phyloP scores from a whole-genome alignment of 371 early-diverging fungal species.

The Syncephalastrum racemosum region DNA sequence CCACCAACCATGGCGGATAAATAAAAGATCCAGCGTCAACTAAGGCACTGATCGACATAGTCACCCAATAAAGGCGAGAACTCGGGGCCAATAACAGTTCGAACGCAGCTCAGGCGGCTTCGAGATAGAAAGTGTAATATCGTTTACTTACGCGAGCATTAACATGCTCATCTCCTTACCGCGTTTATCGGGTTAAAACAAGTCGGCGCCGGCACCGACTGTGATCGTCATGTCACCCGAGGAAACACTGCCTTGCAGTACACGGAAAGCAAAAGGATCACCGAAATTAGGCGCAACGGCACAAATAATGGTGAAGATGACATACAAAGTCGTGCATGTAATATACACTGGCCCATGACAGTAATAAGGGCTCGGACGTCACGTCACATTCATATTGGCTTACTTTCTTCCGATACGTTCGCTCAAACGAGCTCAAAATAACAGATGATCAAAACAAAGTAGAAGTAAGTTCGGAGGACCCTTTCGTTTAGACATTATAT shows the following conservation, averaged over 20 bases:
- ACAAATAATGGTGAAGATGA: constrained; percentile 25
- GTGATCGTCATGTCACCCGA: constrained; percentile 22
- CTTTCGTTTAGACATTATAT: background rate
- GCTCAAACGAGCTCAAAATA: constrained; percentile 34
- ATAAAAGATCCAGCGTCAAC: constrained; percentile 61
- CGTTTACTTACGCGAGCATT: constrained; percentile 29
- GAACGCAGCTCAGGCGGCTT: constrained; percentile 10
- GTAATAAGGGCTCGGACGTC: background rate
- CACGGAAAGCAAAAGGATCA: constrained; percentile 29
- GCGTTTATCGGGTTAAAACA: constrained; percentile 31
- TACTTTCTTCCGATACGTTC: constrained; percentile 33
- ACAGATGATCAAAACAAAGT: constrained; percentile 13
- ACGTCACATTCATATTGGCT: background rate
- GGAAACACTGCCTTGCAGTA: constrained; percentile 27
- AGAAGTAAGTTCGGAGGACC: background rate
- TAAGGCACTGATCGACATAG: constrained; percentile 41
- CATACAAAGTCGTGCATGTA: constrained; percentile 12
- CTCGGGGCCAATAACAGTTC: constrained; percentile 53
- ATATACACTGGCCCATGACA: constrained; percentile 24
- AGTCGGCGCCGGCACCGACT: constrained; percentile 36
- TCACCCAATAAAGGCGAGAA: constrained; percentile 55
- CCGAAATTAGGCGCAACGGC: constrained; percentile 26
- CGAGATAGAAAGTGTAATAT: no score
- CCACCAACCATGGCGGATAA: constrained; percentile 50
- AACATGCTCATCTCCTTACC: constrained; percentile 37